Conservation (phyloP, 2,329 filamentous ascomycete species). For the Emmonsiellopsis sp. region DNA sequence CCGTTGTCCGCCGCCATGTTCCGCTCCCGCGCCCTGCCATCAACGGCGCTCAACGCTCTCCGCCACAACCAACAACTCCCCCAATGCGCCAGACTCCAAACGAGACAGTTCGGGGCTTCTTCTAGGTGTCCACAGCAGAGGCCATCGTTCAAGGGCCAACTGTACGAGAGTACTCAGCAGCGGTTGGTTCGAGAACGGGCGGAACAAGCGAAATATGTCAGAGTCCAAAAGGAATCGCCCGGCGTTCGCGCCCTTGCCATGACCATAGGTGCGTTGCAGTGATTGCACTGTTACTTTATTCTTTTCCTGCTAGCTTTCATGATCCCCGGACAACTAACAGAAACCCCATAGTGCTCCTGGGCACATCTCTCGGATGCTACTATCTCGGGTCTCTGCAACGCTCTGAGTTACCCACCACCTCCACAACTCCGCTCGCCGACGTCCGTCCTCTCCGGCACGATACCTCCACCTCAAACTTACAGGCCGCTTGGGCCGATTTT, state of each 20-base stretch:
- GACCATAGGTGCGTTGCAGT: conserved; percentile 24
- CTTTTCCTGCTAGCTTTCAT: not conserved
- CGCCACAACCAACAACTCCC: conserved; percentile 1
- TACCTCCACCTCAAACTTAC: conserved; percentile 47
- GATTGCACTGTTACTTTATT: not conserved
- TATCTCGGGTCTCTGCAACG: conserved; percentile 46
- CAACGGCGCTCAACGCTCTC: conserved; percentile 5
- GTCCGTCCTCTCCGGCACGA: conserved; percentile 46
- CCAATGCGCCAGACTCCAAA: not conserved
- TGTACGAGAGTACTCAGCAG: conserved; percentile 54
- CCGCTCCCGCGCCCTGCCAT: conserved; percentile 5
- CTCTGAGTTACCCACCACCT: conserved; percentile 39
- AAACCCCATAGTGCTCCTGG: conserved; percentile 37
- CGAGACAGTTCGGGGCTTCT: not conserved
- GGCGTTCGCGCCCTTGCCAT: conserved; percentile 30
- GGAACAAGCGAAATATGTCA: conserved; percentile 44
- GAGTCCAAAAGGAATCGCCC: conserved; percentile 29
- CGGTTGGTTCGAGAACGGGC: conserved; percentile 50
- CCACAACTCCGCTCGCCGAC: conserved; percentile 47
- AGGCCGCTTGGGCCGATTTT: conserved; percentile 58
- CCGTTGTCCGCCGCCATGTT: conserved; percentile 6
- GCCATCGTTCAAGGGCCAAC: conserved; percentile 46
- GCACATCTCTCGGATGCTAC: conserved; percentile 46
- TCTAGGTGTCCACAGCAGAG: conserved; percentile 3
- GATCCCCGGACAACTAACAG: conserved; percentile 5